Percentiles rank a stretch among this genome's conserved stretches.
These are phyloP conservation scores for Hymenoscyphus salicellus DNA, from an alignment of 2,329 filamentous ascomycete genomes.

Conservation along the genomic window DNA sequence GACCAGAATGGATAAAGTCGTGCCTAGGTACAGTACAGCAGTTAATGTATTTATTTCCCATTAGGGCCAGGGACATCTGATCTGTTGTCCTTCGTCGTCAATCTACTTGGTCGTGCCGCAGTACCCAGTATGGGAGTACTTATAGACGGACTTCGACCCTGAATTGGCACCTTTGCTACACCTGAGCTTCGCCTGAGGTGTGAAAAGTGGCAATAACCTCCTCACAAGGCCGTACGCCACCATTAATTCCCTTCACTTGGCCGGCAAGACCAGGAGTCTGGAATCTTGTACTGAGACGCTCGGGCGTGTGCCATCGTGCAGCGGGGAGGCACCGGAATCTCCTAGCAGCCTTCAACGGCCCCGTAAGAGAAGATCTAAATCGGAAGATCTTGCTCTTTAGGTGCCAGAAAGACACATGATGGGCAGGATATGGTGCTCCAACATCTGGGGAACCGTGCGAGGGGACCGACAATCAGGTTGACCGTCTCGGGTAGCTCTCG, in stretches of 20 bases:
- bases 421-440: background rate
- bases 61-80: background rate
- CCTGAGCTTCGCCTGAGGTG: background rate
- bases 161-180: background rate
- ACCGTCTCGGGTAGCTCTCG: background rate
- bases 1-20: background rate
- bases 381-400: background rate
- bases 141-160: background rate
- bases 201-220: background rate
- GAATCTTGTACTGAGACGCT: background rate
- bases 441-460: background rate
- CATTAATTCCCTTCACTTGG: background rate
- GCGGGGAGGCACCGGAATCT: conserved; percentile 8
- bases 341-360: conserved; percentile 5
- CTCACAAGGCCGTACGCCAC: background rate
- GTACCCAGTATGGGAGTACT: no score
- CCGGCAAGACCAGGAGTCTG: background rate
- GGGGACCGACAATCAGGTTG: background rate
- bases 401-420: conserved; percentile 1
- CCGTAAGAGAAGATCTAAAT: background rate
- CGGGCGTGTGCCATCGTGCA: conserved; percentile 5
- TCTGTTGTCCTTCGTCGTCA: background rate
- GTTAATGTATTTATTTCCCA: background rate
- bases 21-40: background rate
- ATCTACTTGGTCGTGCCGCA: background rate